Evolutionary conservation across 2,329 filamentous ascomycete genomes (phyloP), one percentile per base, ranked within the genome.

Genomic region (Cladosporium sp.): DNA sequence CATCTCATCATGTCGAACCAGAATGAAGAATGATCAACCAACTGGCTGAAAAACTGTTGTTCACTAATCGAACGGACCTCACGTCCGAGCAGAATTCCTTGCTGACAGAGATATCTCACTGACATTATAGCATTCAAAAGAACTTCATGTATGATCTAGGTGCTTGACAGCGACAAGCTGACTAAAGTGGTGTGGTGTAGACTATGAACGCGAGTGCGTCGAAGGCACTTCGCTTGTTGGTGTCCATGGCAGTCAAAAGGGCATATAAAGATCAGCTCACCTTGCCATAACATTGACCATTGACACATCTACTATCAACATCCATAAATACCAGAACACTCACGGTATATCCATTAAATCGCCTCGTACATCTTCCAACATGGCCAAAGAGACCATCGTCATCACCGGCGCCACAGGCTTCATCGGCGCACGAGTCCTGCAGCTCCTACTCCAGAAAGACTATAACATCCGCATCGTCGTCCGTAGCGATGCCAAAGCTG

Each of bases 381-480:
- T 48, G 37, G 18, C 36, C 18, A 48, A 48, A 48, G 44, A 48
- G 5, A 39, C 18, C 12, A 27, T 48, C 24, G 22, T 50, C 39
- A 43, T 50, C 7, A 50, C 47, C 11, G 47, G 47, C 20, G 47
- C 39, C 12, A 50, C 47, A 12, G 47, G 47, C 20, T 50, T 50
- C 40, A 38, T 50, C 15, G 47, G 40, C 15, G 32, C 30, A 19
- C 48, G 39, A 9, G 41, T 39, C 19, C 32, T 50, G 11, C 39
- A 50, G 18, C 7, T 43, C 9, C 20, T 43, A 12, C 39, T 50
- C 34, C 9, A 43, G 30, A 19, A 29, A 18, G 59, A 59, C 27
- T 62, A 62, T 54, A 37, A 47, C 12, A 58, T 64, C 29, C 56
- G 61, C 19, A 59, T 59, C 7, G 58, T 54, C 4, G 56, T 62